Conservation (phyloP, 352 stramenopile genomes). For the Thalassiosira livingstoniorum region DNA sequence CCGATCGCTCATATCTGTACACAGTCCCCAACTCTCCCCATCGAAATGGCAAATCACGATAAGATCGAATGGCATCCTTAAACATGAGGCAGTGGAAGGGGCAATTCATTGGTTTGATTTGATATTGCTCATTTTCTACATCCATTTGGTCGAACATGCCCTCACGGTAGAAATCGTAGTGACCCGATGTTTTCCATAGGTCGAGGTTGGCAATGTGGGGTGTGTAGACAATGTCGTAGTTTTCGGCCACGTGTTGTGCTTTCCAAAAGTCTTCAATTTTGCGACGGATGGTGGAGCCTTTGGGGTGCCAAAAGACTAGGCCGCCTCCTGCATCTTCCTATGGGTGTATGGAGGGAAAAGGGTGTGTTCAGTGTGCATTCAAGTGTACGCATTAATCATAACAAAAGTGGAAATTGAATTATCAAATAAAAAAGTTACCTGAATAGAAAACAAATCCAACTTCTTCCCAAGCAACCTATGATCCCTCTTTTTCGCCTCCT, state of each 20-base stretch:
- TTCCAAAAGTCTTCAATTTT: conserved; percentile 91
- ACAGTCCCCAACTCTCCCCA: conserved; percentile 95
- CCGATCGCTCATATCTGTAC: conserved; percentile 94
- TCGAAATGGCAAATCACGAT: conserved; percentile 93
- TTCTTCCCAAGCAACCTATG: conserved; percentile 91
- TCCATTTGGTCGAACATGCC: conserved; percentile 95
- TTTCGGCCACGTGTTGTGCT: conserved; percentile 87
- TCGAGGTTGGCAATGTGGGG: conserved; percentile 98
- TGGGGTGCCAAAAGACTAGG: conserved; percentile 90
- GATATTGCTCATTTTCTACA: conserved; percentile 92
- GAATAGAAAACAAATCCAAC: conserved; percentile 88
- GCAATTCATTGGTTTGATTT: conserved; percentile 99
- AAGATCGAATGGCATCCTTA: conserved; percentile 94
- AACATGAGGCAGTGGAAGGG: conserved; percentile 97
- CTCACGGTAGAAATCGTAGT: conserved; percentile 96
- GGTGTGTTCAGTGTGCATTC: neutral
- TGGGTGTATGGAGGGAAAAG: neutral
- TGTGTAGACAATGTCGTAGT: conserved; percentile 97
- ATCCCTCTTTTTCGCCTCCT: conserved; percentile 96
- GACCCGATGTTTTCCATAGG: conserved; percentile 96
- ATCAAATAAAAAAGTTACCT: conserved; percentile 68
- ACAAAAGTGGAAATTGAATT: neutral
- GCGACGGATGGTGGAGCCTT: conserved; percentile 85
- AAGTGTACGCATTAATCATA: neutral
- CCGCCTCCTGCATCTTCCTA: conserved; percentile 85